Conservation (phyloP, 225 moss, liverwort and hornwort species). For the Neckera pumila region DNA sequence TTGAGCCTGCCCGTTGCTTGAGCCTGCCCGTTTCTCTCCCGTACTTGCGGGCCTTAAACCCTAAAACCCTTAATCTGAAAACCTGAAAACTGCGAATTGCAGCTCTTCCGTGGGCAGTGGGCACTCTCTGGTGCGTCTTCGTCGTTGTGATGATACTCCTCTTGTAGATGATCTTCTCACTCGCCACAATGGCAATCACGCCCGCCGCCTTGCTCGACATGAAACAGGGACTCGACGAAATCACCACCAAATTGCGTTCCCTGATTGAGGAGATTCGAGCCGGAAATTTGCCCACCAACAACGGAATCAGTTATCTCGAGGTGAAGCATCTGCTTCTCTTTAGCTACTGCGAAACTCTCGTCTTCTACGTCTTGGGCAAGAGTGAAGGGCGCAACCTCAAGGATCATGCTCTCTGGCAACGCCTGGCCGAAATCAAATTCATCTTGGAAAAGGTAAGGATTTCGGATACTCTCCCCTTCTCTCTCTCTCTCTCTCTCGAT, state of each 20-base stretch:
- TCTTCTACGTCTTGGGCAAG: slow-evolving; percentile 26
- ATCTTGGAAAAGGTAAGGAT: slow-evolving; percentile 41
- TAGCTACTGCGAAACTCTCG: slow-evolving; percentile 39
- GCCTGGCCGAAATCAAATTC: slow-evolving; percentile 47
- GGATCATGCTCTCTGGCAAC: slow-evolving; percentile 42
- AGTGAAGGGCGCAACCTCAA: slow-evolving; percentile 17
- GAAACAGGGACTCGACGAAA: slow-evolving; percentile 31
- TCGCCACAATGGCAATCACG: not conserved
- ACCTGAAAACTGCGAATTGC: too few relatives aligned
- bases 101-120: too few relatives aligned
- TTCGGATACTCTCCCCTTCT: not conserved
- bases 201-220: slow-evolving; percentile 11
- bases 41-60: not conserved
- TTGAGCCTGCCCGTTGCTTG: not conserved
- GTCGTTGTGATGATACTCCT: not conserved
- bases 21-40: not conserved
- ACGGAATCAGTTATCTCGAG: slow-evolving; percentile 49
- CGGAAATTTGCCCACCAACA: slow-evolving; percentile 16
- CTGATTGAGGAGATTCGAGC: slow-evolving; percentile 26
- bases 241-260: slow-evolving; percentile 21
- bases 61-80: not conserved
- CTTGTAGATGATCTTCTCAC: not conserved
- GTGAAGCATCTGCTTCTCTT: slow-evolving; percentile 55
- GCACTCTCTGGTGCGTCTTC: not conserved
- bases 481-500: not conserved